Percentiles rank a stretch among this genome's conserved stretches.
These are phyloP conservation scores for Dipodascus albidus DNA, from an alignment of 805 yeast species.

Conservation along the genomic window DNA sequence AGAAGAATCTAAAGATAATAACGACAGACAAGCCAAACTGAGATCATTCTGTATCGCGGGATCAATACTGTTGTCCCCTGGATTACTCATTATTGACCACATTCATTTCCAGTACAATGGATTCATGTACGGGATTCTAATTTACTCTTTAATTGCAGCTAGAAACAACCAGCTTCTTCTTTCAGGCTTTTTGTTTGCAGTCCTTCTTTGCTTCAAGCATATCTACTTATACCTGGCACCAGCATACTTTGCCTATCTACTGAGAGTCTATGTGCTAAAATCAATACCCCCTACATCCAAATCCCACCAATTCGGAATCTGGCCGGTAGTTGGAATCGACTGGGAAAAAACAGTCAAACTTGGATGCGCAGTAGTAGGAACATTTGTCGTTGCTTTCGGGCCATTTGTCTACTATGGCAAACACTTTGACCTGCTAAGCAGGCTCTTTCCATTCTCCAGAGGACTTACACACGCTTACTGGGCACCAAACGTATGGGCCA, in stretches of 20 bases:
- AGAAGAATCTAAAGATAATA: background rate
- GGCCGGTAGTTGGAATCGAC: constrained; percentile 48
- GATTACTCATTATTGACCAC: constrained; percentile 81
- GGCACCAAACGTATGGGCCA: constrained; percentile 98
- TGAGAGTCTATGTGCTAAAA: constrained; percentile 56
- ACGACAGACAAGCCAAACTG: constrained; percentile 22
- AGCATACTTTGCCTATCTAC: constrained; percentile 70
- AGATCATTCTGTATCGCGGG: constrained; percentile 67
- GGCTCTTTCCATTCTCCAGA: constrained; percentile 88
- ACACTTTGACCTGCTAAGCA: constrained; percentile 47
- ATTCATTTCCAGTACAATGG: constrained; percentile 97
- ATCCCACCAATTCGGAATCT: constrained; percentile 38
- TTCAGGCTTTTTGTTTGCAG: constrained; percentile 54
- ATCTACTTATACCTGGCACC: constrained; percentile 90
- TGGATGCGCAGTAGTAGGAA: constrained; percentile 48
- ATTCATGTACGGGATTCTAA: constrained; percentile 74
- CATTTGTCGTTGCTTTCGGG: constrained; percentile 58
- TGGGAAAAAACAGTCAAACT: constrained; percentile 22
- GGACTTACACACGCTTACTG: constrained; percentile 97
- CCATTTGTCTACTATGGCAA: constrained; percentile 62
- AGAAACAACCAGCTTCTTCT: constrained; percentile 41
- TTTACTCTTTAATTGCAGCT: constrained; percentile 65
- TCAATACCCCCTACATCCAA: constrained; percentile 9
- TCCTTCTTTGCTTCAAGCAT: constrained; percentile 84
- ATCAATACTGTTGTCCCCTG: constrained; percentile 79